Base-by-base conservation (phyloP, 2,329 filamentous ascomycete species). In the Sarocladiaceae sp. region DNA sequence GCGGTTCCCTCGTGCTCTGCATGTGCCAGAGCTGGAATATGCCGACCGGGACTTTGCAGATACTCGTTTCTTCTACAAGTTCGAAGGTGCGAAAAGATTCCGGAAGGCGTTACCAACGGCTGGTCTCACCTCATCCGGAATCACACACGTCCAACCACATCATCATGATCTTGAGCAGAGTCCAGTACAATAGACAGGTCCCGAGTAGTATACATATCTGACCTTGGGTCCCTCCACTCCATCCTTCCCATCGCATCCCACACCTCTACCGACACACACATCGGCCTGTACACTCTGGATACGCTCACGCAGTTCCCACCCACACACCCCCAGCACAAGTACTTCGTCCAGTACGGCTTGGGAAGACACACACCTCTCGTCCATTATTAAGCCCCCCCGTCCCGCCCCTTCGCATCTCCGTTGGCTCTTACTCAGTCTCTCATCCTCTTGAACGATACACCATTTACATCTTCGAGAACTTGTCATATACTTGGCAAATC, bases 331-430 rank as follows among this genome's bases (percentile, higher is more conserved):
- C 33, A 35, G 33, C 33, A 29, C 26, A 29, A 29, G 9, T 9
- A 9, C 26, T n/a, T n/a, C n/a, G n/a, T n/a, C n/a, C n/a, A n/a
- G n/a, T n/a, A n/a, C n/a, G n/a, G n/a, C n/a, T n/a, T n/a, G n/a
- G n/a, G n/a, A n/a, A 29, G 9, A 41, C 9, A 41, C 37, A 29
- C 37, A 21, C 24, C 6, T 19, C 16, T 34, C 45, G 44, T 39
- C 40, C 52, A 57, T 57, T 57, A 57, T 57, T 57, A 57, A 57
- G 50, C 55, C 49, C 45, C 45, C 43, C 40, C 44, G 48, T 42
- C 45, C 47, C 37, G n/a, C 37, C 37, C 37, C 15, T 41, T 29
- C n/a, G 18, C 18, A 41, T 15, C 16, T 21, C 20, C 24, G 6
- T 24, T 15, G 26, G 23, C 37, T 41, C 37, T 41, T 41, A 23